Evolutionary conservation across 805 yeast genomes (phyloP).

Genomic region (Kuraishia hungarica): DNA sequence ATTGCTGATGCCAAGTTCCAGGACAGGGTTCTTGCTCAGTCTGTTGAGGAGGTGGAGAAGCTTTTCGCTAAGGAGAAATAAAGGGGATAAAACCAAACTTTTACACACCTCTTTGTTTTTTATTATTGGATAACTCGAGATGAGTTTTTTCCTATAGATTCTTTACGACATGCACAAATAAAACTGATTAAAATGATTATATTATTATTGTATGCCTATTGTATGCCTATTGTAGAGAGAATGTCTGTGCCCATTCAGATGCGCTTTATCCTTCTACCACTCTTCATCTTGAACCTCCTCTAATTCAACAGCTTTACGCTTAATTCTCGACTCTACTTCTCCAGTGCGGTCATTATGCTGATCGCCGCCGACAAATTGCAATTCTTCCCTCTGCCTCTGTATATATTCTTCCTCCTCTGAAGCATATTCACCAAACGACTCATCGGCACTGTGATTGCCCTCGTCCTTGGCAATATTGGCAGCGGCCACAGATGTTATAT

Average conservation of each 20-base stretch:
- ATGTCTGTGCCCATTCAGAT: no score
- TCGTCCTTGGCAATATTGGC: not conserved
- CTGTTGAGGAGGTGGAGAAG: conserved; percentile 88
- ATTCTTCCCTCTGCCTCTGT: not conserved
- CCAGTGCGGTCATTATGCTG: no score
- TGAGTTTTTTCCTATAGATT: not conserved
- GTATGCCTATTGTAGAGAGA: no score
- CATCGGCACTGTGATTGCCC: not conserved
- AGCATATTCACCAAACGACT: conserved; percentile 5
- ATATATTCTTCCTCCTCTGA: conserved; percentile 13
- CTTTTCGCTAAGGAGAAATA: conserved; percentile 41
- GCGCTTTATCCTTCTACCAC: not conserved
- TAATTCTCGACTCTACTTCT: not conserved
- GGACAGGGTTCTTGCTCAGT: conserved; percentile 83
- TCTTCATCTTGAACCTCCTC: conserved; percentile 4
- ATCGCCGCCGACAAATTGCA: not conserved
- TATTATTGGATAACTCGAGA: not conserved
- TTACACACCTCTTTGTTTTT: not conserved
- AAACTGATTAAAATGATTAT: not conserved
- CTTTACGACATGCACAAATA: not conserved
- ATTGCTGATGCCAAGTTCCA: conserved; percentile 85
- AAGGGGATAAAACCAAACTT: not conserved
- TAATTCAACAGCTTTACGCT: conserved; percentile 4
- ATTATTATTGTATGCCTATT: not conserved
- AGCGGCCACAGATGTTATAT: not conserved